Conservation (phyloP, 2,329 filamentous ascomycete species). For the Cadophora luteo-olivacea region DNA sequence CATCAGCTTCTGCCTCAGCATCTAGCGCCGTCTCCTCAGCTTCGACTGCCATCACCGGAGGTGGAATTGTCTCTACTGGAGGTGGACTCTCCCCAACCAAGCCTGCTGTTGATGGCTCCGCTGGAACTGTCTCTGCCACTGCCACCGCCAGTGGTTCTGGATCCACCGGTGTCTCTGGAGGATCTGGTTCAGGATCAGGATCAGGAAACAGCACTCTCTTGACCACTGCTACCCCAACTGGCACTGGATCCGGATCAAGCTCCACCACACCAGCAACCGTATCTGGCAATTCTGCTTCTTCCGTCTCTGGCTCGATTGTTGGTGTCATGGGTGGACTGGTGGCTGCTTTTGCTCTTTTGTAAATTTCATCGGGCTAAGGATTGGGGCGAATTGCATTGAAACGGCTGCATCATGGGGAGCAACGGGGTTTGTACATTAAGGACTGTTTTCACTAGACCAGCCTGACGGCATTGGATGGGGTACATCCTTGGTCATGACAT, state of each 20-base stretch:
- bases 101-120: conserved; percentile 25
- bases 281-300: conserved; percentile 25
- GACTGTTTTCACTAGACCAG: conserved; percentile 13
- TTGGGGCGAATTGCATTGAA: conserved; percentile 19
- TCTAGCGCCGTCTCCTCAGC: conserved; percentile 27
- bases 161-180: conserved; percentile 14
- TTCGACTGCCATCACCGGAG: conserved; percentile 22
- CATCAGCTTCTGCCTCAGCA: conserved; percentile 15
- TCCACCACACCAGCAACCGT: conserved; percentile 9
- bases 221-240: conserved; percentile 24
- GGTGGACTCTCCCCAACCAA: conserved; percentile 34
- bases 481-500: conserved; percentile 19
- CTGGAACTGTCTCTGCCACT: conserved; percentile 25
- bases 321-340: conserved; percentile 33
- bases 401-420: conserved; percentile 19
- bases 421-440: conserved; percentile 12
- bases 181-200: not conserved
- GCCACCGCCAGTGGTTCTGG: conserved; percentile 22
- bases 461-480: conserved; percentile 16
- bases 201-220: conserved; percentile 20
- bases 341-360: conserved; percentile 38
- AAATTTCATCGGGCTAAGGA: conserved; percentile 27
- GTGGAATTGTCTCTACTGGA: conserved; percentile 30
- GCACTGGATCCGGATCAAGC: conserved; percentile 14
- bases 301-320: conserved; percentile 34